Base-by-base conservation (phyloP, 73 alveolate species). In the Paramecium pentaurelia region DNA sequence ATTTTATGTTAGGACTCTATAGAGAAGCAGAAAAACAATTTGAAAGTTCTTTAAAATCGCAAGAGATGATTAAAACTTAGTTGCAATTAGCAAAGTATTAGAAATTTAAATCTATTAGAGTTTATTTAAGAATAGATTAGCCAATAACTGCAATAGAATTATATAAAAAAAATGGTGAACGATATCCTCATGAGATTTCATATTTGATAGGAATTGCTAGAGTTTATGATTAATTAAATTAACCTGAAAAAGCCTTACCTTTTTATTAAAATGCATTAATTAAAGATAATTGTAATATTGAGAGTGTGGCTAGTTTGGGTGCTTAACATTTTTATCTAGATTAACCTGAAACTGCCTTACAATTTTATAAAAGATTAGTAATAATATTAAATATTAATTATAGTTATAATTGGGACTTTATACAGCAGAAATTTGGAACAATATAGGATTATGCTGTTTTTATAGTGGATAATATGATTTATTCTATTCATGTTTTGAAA, bases 241-340 rank as follows among this genome's bases (percentile, higher is more conserved):
- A 98, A 86, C 96, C 97, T 44, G 97, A 87, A 27, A 92, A 97
- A 73, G 96, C 99, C 1, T 95, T 96, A 4, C 94, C 95, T 9
- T 96, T 93, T 86, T 98, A 97, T 95, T 96, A 98, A 93, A 94
- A 93, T 64, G 95, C 98, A 18, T 86, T 98, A 34, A 60, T 86
- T 58, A 93, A 95, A 59, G 99, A 98, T 90, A 97, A 97, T 84
- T 93, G 98, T 40, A 98, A 96, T 94, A 93, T 98, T 28, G 99
- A 99, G 93, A 99, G 99, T 20, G 98, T 99, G 10, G 99, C 99
- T 18, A 97, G 98, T 68, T 80, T 99, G 64, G 99, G 99, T 6
- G 96, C 99, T 37, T 97, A 98, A 86, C 98, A 99, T 85, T 99
- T 99, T 93, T 99, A 98, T 89, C 95, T 98, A n/a, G 99, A 99